Conservation (phyloP, 2,329 filamentous ascomycete species). For the Sodiomyces alkalinus region DNA sequence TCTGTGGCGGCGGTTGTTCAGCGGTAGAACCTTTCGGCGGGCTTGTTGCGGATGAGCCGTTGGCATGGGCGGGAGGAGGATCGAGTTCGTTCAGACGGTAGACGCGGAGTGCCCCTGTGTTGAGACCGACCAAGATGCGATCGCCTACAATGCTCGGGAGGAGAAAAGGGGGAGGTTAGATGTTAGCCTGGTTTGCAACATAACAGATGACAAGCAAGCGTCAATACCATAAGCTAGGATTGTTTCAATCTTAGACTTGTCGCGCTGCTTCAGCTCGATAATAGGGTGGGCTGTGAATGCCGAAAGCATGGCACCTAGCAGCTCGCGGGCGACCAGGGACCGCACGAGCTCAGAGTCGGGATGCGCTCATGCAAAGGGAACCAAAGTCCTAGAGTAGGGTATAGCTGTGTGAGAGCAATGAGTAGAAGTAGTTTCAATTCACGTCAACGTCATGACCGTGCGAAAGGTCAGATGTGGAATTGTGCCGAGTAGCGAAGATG, state of each 20-base stretch:
- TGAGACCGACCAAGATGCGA: conserved; percentile 79
- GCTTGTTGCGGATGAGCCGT: conserved; percentile 16
- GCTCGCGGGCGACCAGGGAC: conserved; percentile 21
- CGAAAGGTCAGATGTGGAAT: too few species aligned
- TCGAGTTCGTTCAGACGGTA: conserved; percentile 70
- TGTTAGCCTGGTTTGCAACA: conserved; percentile 1
- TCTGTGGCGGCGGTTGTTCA: conserved; percentile 4
- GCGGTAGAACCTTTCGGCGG: conserved; percentile 12
- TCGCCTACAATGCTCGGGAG: too few species aligned
- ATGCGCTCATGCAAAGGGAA: conserved; percentile 1
- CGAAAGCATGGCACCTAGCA: conserved; percentile 64
- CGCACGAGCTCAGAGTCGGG: conserved; percentile 1
- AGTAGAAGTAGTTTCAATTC: not conserved
- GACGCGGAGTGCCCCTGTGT: conserved; percentile 74
- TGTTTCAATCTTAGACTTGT: conserved; percentile 95
- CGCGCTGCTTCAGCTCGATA: conserved; percentile 87
- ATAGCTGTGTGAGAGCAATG: too few species aligned
- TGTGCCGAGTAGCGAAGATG: too few species aligned
- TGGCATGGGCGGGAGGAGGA: conserved; percentile 22
- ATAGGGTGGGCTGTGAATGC: conserved; percentile 93
- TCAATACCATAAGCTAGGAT: conserved; percentile 71
- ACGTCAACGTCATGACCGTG: conserved; percentile 1
- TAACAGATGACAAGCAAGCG: not conserved
- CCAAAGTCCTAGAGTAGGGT: not conserved
- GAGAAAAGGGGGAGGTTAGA: too few species aligned